Evolutionary conservation across 805 yeast genomes (phyloP).

Genomic region (Ogataea henricii): DNA sequence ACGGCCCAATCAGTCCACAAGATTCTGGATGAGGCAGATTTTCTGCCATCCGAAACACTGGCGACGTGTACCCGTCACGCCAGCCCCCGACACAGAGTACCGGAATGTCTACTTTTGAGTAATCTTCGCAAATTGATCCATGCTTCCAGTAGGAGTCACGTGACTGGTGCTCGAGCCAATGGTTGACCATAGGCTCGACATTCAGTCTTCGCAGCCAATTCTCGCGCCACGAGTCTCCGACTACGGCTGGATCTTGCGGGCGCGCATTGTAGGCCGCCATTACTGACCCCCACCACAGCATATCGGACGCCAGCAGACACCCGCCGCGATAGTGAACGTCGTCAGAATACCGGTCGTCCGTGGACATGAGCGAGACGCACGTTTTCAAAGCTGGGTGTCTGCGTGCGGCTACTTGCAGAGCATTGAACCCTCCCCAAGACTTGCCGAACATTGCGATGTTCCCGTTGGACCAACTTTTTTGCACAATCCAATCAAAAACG

Average conservation of each 20-base stretch:
- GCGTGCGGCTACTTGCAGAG: conserved; percentile 45
- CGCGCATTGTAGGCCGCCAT: conserved; percentile 45
- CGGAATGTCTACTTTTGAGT: conserved; percentile 39
- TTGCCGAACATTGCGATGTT: conserved; percentile 47
- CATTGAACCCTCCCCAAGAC: conserved; percentile 50
- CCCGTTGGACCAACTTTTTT: conserved; percentile 43
- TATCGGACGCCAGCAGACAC: conserved; percentile 43
- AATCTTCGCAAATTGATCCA: conserved; percentile 45
- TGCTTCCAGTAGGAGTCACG: conserved; percentile 49
- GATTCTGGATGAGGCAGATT: conserved; percentile 36
- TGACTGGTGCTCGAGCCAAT: conserved; percentile 44
- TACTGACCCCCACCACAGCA: conserved; percentile 51
- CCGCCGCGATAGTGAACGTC: conserved; percentile 51
- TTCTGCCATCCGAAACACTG: conserved; percentile 44
- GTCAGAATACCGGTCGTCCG: conserved; percentile 47
- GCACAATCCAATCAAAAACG: conserved; percentile 3
- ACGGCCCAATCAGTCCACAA: conserved; percentile 42
- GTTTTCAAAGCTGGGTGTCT: conserved; percentile 46
- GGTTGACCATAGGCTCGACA: conserved; percentile 39
- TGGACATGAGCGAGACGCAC: conserved; percentile 44
- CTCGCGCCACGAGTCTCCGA: conserved; percentile 39
- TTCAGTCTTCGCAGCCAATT: conserved; percentile 42
- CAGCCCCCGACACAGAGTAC: conserved; percentile 42
- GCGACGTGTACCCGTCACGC: conserved; percentile 29
- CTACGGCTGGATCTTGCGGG: conserved; percentile 45